Evolutionary conservation across 768 basidiomycete genomes (phyloP), one percentile per base, ranked within the genome.

Genomic region (Favolaschia claudopus): DNA sequence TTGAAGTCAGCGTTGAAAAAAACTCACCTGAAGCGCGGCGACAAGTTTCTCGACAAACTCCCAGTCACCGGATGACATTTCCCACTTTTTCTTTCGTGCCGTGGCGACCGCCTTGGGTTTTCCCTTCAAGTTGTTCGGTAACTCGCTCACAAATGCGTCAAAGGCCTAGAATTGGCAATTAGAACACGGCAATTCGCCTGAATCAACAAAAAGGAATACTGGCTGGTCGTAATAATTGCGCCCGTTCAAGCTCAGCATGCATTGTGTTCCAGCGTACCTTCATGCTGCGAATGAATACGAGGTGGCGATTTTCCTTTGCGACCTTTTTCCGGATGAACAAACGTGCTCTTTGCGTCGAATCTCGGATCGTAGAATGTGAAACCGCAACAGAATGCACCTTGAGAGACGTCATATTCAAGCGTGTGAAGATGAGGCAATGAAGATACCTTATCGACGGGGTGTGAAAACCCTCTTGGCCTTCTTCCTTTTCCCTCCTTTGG

Each of bases 251-350:
- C 32, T 55, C 62, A 5, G 62, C 57, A 22, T 39, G 51, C 1
- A 37, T 46, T 4, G 62, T 58, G 33, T 63, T 63, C 56, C 62
- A 63, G 15, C 62, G 56, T 20, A 58, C 51, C 22, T 48, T 50
- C 61, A 62, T 62, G 45, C 61, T 45, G 19, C 55, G 47, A 39
- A 57, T 42, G 33, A 56, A 52, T 3, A 53, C 50, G 25, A 62
- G 55, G 38, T 58, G 55, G 14, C 55, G 54, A 43, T 40, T 25
- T 17, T 51, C 20, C 24, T n/a, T 32, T 7, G 19, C 12, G 20
- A 31, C 54, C 15, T 52, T 51, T 20, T 27, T 28, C n/a, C 62
- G 55, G 19, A 63, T 58, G 5, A 58, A n/a, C 2, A 25, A 32
- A 2, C 43, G 46, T 1, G 56, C 50, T 32, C 39, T 22, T 52